Conservation (phyloP, 495 filamentous ascomycete genomes). For the Lichenothelia convexa region DNA sequence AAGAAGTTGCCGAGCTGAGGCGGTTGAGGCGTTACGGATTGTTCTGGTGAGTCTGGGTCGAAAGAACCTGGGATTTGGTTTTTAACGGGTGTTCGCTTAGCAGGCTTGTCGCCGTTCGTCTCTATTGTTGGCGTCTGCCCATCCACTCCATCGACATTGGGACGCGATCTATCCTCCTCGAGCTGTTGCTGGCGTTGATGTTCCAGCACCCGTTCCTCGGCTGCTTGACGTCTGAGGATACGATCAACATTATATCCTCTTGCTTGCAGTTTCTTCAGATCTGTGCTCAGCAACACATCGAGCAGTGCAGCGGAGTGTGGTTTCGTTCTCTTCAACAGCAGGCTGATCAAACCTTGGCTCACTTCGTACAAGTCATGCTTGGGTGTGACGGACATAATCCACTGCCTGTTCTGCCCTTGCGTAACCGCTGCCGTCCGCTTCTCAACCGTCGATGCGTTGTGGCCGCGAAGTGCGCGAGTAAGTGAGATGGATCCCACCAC, state of each 20-base stretch:
- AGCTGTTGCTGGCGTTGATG: conserved; percentile 57
- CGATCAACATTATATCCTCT: conserved; percentile 92
- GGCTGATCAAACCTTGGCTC: conserved; percentile 57
- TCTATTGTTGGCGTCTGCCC: conserved; percentile 24
- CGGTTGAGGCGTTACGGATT: neutral
- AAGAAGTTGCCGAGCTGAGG: neutral
- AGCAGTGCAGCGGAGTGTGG: conserved; percentile 72
- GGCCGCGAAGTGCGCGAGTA: conserved; percentile 49
- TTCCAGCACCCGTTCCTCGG: conserved; percentile 70
- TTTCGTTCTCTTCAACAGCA: conserved; percentile 66
- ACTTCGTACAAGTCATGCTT: conserved; percentile 74
- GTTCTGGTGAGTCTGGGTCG: conserved; percentile 7
- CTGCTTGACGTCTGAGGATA: conserved; percentile 67
- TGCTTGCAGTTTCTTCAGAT: conserved; percentile 53
- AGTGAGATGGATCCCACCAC: conserved; percentile 57
- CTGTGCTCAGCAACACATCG: conserved; percentile 71
- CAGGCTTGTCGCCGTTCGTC: conserved; percentile 15
- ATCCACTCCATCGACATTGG: conserved; percentile 31
- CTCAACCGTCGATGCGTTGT: conserved; percentile 45
- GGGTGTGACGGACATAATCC: conserved; percentile 40
- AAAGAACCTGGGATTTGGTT: conserved; percentile 19
- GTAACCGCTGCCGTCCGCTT: conserved; percentile 50
- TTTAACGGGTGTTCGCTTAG: conserved; percentile 5
- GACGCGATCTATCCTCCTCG: conserved; percentile 49
- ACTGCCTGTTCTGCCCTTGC: conserved; percentile 26